These are phyloP conservation scores for Flaveria brownii DNA, from an alignment of 129 eudicot species.

Conservation along the genomic window DNA sequence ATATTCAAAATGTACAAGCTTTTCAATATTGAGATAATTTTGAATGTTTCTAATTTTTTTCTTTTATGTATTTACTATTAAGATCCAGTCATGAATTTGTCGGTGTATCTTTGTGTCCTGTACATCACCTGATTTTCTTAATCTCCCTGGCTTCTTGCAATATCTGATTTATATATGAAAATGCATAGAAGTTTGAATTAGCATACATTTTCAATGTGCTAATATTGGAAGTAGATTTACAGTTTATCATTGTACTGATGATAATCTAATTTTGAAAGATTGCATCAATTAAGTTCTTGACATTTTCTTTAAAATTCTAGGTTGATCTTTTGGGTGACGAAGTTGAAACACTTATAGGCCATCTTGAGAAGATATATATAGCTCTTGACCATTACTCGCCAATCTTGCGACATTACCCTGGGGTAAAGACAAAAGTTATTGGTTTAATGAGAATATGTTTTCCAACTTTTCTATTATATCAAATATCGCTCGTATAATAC, in stretches of 20 bases:
- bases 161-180: background rate
- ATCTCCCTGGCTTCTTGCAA: slow-evolving; percentile 6
- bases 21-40: slow-evolving; percentile 2
- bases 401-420: slow-evolving; percentile 86
- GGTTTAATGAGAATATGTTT: background rate
- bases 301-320: slow-evolving; percentile 42
- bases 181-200: background rate
- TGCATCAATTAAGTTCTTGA: slow-evolving; percentile 6
- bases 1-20: slow-evolving; percentile 13
- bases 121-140: background rate
- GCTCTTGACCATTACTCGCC: slow-evolving; percentile 97
- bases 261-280: background rate
- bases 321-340: slow-evolving; percentile 98
- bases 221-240: background rate
- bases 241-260: background rate
- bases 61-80: background rate
- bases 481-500: background rate
- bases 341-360: slow-evolving; percentile 70
- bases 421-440: slow-evolving; percentile 59
- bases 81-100: background rate
- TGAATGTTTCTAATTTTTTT: background rate
- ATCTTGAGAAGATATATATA: slow-evolving; percentile 83
- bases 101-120: background rate
- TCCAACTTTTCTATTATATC: background rate
- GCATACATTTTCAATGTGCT: background rate